Percentiles rank a stretch among this genome's conserved stretches.
These are phyloP conservation scores for Sporisorium graminicola DNA, from an alignment of 1,284 basidiomycete genomes.

Conservation along the genomic window DNA sequence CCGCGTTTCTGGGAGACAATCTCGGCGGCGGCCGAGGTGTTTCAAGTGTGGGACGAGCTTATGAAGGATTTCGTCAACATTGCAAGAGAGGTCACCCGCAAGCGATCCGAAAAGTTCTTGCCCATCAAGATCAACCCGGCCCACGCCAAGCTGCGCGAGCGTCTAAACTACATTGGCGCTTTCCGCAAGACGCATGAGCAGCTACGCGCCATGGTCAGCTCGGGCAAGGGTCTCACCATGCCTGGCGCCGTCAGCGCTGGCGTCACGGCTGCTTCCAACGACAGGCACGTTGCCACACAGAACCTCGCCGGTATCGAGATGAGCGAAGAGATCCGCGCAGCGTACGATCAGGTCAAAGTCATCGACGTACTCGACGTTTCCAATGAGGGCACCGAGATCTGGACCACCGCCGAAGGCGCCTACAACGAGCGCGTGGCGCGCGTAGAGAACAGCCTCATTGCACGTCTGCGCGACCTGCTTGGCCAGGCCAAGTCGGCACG, in stretches of 20 bases:
- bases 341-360: slow-evolving; percentile 92
- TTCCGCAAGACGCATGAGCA: slow-evolving; percentile 98
- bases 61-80: slow-evolving; percentile 99
- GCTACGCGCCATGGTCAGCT: slow-evolving; percentile 94
- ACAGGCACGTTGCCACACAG: slow-evolving; percentile 58
- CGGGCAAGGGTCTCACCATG: slow-evolving; percentile 78
- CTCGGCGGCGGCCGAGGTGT: slow-evolving; percentile 82
- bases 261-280: slow-evolving; percentile 17
- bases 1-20: slow-evolving; percentile 90
- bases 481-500: slow-evolving; percentile 97
- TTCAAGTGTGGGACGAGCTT: slow-evolving; percentile 94
- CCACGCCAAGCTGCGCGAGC: slow-evolving; percentile 90
- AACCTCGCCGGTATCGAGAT: slow-evolving; percentile 81
- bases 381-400: slow-evolving; percentile 95
- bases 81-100: slow-evolving; percentile 92
- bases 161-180: slow-evolving; percentile 86
- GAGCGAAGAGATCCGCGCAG: slow-evolving; percentile 93
- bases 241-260: slow-evolving; percentile 14
- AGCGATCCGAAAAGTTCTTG: slow-evolving; percentile 92
- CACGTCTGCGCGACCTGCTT: slow-evolving; percentile 87
- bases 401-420: slow-evolving; percentile 94
- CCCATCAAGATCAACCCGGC: slow-evolving; percentile 95
- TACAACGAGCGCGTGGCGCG: slow-evolving; percentile 97
- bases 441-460: slow-evolving; percentile 98
- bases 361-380: slow-evolving; percentile 90